Evolutionary conservation across 352 stramenopile genomes (phyloP).

Genomic region (Pythium guiyangense): DNA sequence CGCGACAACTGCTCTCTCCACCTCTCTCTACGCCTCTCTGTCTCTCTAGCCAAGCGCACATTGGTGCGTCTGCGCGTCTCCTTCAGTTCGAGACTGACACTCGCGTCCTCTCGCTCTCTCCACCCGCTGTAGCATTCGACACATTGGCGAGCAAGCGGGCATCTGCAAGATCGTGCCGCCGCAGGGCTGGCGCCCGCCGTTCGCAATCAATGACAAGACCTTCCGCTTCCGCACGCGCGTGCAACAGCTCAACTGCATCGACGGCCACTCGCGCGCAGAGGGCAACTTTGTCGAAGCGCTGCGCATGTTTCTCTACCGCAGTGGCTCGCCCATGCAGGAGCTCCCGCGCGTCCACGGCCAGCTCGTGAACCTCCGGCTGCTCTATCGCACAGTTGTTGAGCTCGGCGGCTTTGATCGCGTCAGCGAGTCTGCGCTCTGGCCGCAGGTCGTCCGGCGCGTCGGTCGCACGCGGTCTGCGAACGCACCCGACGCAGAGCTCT

Average conservation of each 20-base stretch:
- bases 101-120: neutral
- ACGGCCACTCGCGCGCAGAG: conserved; percentile 74
- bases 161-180: conserved; percentile 99
- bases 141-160: conserved; percentile 91
- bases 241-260: conserved; percentile 93
- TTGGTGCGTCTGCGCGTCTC: neutral
- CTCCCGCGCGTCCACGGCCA: conserved; percentile 67
- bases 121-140: conserved; percentile 56
- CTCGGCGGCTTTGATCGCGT: conserved; percentile 51
- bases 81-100: neutral
- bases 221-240: conserved; percentile 94
- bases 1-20: too few species aligned
- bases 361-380: conserved; percentile 57
- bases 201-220: conserved; percentile 81
- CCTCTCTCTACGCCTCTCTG: too few species aligned
- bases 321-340: conserved; percentile 69
- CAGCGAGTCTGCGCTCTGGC: conserved; percentile 30
- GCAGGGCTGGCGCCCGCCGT: conserved; percentile 89
- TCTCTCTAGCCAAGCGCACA: too few species aligned
- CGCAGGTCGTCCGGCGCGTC: conserved; percentile 56
- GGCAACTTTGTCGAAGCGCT: conserved; percentile 77
- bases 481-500: conserved; percentile 44
- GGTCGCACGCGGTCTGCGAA: conserved; percentile 47
- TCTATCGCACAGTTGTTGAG: conserved; percentile 62
- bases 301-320: conserved; percentile 79